Conservation (phyloP, 192 early-diverging fungal genomes). For the Backusella circina region DNA sequence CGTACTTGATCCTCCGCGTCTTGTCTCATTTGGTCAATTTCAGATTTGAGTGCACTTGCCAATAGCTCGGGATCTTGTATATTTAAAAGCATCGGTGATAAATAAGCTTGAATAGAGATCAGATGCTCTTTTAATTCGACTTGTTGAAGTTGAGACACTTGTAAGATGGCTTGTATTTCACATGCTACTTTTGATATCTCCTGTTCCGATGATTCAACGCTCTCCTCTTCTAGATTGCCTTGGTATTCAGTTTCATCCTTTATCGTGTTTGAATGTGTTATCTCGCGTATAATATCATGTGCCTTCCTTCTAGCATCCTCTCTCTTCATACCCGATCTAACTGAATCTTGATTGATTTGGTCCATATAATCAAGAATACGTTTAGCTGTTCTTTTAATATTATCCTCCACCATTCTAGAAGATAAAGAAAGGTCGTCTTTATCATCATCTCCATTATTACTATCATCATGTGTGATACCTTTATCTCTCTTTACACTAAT, state of each 20-base stretch:
- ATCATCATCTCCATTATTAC: no score
- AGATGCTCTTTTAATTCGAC: not conserved
- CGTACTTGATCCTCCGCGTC: not conserved
- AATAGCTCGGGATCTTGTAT: not conserved
- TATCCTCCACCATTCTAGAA: not conserved
- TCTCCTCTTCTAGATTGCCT: not conserved
- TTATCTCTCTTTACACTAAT: no score
- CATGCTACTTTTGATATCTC: not conserved
- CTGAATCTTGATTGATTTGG: not conserved
- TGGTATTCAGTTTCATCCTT: not conserved
- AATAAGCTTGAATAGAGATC: not conserved
- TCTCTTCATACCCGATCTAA: not conserved
- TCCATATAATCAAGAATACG: constrained; percentile 2
- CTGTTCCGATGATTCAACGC: not conserved
- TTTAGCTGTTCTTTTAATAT: not conserved
- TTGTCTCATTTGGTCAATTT: not conserved
- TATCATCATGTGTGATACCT: no score
- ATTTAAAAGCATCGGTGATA: not conserved
- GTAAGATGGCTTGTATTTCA: not conserved
- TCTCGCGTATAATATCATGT: not conserved
- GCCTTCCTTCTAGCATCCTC: not conserved
- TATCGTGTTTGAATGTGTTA: not conserved
- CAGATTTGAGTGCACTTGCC: not conserved
- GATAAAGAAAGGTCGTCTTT: no score
- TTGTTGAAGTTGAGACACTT: not conserved